These are phyloP conservation scores for Blechomonas ayalai DNA, from an alignment of 208 protist species.

Conservation along the genomic window DNA sequence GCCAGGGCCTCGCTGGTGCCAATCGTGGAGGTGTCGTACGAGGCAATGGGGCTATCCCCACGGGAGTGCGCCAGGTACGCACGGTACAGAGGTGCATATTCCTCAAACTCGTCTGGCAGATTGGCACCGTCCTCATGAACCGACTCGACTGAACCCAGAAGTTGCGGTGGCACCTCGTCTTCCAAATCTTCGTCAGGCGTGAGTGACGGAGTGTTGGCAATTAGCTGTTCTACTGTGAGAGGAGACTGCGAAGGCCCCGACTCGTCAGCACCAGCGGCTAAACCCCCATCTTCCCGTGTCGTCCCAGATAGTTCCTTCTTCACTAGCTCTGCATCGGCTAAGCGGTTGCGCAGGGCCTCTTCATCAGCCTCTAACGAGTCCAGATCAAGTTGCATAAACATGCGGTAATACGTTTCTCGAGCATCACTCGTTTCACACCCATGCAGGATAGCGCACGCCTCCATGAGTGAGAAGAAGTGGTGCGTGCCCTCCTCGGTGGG, in stretches of 20 bases:
- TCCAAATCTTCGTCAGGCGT: neutral
- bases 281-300: no score
- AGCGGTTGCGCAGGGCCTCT: conserved; percentile 28
- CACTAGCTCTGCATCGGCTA: conserved; percentile 26
- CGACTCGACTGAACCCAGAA: neutral
- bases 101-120: conserved; percentile 20
- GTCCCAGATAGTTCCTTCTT: no score
- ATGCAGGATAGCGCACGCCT: conserved; percentile 80
- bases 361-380: conserved; percentile 55
- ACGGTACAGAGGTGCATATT: conserved; percentile 54
- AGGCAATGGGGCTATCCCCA: conserved; percentile 41
- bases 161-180: neutral
- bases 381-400: conserved; percentile 59
- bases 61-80: conserved; percentile 54
- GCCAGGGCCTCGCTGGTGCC: conserved; percentile 26
- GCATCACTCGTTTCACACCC: conserved; percentile 59
- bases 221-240: no score
- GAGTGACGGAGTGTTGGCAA: no score
- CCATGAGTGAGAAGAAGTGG: conserved; percentile 80
- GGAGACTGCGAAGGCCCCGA: conserved; percentile 12
- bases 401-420: conserved; percentile 54
- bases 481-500: conserved; percentile 24
- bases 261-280: neutral
- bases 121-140: neutral
- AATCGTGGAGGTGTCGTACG: conserved; percentile 48